Evolutionary conservation across 108 stramenopile genomes (phyloP), one percentile per base, ranked within the genome.

Genomic region (Phaeodactylum tricornutum): DNA sequence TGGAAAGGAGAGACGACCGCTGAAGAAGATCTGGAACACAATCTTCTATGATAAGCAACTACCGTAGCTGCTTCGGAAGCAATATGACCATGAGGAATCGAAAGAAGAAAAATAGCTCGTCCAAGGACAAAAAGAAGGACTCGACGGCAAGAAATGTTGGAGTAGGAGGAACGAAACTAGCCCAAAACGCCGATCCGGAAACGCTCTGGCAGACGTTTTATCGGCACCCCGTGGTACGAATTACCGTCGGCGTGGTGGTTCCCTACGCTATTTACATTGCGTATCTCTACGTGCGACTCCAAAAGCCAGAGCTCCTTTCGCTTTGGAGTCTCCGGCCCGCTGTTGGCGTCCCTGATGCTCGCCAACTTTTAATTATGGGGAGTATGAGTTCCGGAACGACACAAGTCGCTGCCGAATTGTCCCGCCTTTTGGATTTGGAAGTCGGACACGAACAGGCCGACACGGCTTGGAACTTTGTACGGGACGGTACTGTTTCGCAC

Each of bases 351-450:
- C 38, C 48, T 9, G 74, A 77, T 14, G 25, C 47, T 3, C 61
- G 83, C 16, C 83, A 80, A 45, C 43, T 84, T 1, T 61, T 84
- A 22, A 75, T 84, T 34, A 43, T 84, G 0, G 76, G 78, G 23
- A 50, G 62, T 25, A 75, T 76, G 44, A 50, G 47, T 15, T 54
- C 48, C 15, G 65, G 56, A 7, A 66, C 59, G 1, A 53, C 44
- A 15, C 59, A 62, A 15, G 33, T 56, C 2, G 43, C 57, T 24
- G 14, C 43, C 20, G 43, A 64, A 30, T 26, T 68, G 7, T 41
- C 51, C 3, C 38, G 36, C 12, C 17, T 12, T 4, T 30, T 50
- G 5, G 16, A 15, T 7, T 34, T 74, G 43, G 72, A 74, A 61
- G 41, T 74, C 36, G 62, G 53, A 12, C 58, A 64, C 41, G 66